Evolutionary conservation across 371 early-diverging fungal species (phyloP), one percentile per base, ranked within the genome.

Genomic region (Mucor saturninus): DNA sequence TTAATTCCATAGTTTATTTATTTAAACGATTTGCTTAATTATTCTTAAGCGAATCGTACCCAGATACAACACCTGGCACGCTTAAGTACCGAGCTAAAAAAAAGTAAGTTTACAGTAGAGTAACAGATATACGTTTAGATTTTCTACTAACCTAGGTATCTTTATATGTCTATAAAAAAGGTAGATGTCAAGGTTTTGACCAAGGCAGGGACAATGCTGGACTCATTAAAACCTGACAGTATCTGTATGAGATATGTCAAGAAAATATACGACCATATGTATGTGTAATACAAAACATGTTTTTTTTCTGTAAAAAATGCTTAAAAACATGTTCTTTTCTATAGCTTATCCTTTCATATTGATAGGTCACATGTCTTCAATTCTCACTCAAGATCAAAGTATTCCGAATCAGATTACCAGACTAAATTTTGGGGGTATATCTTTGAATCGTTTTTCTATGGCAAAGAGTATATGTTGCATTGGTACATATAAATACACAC

Each of bases 371-470:
- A 43, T 43, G 5, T 14, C 5, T 43, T 43, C 15, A 43, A 43
- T 43, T n/a, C 3, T 3, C 14, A 2, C 1, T 43, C 43, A 43
- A 43, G 5, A 7, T 13, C 3, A 1, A 13, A 13, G 4, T 43
- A 43, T 13, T 43, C 43, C 0, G 43, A 43, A 14, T 10, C n/a
- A 2, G 43, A 43, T n/a, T 13, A 43, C 26, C 26, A 48, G 28
- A 50, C 50, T 7, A 46, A 46, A 7, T 59, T 31, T 11, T 59
- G 50, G 50, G 50, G 59, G 10, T 4, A 5, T 2, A 13, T 59
- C 11, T 50, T 59, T 29, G 59, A 50, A 30, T 48, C 14, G 21
- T 49, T 46, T 37, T 59, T 59, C 38, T 14, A 42, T n/a, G 28
- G n/a, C 14, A 4, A 26, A 57, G 48, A 21, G 21, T 43, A 37